Evolutionary conservation across 345 rosid species (phyloP), one percentile per base, ranked within the genome.

Genomic region (Eucalyptus regnans): DNA sequence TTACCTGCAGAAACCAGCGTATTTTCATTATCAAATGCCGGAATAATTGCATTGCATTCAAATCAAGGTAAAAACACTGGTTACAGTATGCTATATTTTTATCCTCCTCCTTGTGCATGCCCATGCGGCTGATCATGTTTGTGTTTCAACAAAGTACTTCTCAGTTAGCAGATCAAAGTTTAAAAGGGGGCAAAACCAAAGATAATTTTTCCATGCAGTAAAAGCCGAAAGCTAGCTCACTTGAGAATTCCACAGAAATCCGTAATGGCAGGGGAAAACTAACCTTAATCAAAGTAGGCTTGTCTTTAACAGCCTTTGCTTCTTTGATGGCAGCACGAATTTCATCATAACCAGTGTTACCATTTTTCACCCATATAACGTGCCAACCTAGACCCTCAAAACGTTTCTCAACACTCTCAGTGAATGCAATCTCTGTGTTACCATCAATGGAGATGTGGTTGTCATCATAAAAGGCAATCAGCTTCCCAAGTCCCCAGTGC

Each of bases 351-450:
- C 99, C 99, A 86, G 94, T 97, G 96, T 98, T 97, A 89, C 99
- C 99, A 89, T 97, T 97, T 96, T 98, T 97, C 92, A 98, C 99
- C 99, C 99, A 96, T 90, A 98, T 97, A 71, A 98, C 99, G 89
- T 98, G 99, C 99, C 99, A 98, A 50, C 99, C 99, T 88, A 97
- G 99, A 79, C 93, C 99, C 95, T 98, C 99, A 31, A 96, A 98
- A 88, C 99, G 98, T 86, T 86, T 87, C 58, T 93, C 98, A 27
- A 96, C 99, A 44, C 71, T 90, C 96, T 98, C 99, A 4, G 99
- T 98, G 89, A 98, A 98, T 25, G 99, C 99, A 89, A 98, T 98
- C 22, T 96, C 99, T 1, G 99, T 98, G 92, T 97, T 96, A 90
- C 99, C 99, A 89, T 98, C 99, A 79, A 97, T 98, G 62, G 99